A percentile compares a stretch with the other conserved stretches of the same genome.
Evolutionary conservation across 208 protist species (phyloP).

Genomic region (Naegleria fowleri): DNA sequence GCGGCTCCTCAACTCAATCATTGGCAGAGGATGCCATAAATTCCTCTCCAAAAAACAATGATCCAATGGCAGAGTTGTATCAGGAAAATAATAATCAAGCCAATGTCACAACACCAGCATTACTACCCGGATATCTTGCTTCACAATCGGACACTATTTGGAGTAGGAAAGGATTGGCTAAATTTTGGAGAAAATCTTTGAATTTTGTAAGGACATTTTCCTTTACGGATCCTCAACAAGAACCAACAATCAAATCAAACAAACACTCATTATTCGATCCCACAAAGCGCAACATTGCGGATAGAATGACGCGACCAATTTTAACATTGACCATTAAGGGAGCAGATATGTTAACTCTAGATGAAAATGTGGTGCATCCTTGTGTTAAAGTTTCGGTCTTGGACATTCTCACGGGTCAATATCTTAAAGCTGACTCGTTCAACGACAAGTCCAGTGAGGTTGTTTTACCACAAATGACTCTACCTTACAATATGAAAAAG

Average conservation of each 20-base stretch:
- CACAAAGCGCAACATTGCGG: not conserved
- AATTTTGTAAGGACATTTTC: not conserved
- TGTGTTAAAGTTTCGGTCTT: not conserved
- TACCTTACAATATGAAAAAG: slow-evolving; percentile 4
- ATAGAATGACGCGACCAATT: not conserved
- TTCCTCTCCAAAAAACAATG: not conserved
- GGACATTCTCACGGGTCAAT: not conserved
- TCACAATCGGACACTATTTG: not conserved
- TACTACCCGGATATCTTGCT: not conserved
- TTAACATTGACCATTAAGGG: not conserved
- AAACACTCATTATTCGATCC: not conserved
- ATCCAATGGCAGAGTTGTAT: not conserved
- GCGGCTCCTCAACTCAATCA: not conserved
- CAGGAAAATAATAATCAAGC: not conserved
- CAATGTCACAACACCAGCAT: not conserved
- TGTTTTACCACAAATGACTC: not conserved
- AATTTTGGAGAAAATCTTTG: not conserved
- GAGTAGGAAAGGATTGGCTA: not conserved
- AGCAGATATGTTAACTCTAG: not conserved
- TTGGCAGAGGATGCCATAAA: not conserved
- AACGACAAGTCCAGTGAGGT: not conserved
- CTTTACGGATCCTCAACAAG: not conserved
- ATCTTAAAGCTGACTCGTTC: not conserved
- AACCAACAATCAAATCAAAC: not conserved
- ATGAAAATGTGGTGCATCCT: not conserved